Conservation (phyloP, 108 stramenopile species). For the Schizochytrium sp. region DNA sequence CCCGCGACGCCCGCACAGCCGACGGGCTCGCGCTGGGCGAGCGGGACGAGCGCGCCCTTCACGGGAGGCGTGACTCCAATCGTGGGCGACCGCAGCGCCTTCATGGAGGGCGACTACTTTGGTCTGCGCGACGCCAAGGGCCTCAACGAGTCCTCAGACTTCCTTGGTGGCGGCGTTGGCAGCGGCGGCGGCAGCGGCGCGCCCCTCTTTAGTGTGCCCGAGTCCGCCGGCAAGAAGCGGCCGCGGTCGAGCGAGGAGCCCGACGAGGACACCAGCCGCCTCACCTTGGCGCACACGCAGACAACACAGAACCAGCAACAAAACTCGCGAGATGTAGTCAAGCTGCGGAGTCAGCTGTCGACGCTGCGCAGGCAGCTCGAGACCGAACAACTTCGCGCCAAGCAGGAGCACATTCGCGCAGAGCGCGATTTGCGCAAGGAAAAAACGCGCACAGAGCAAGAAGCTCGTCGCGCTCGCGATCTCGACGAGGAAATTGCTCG, state of each 20-base stretch:
- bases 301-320: too few relatives aligned
- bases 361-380: neutral
- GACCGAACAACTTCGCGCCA: neutral
- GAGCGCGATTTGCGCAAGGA: neutral
- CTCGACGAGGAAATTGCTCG: neutral
- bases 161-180: too few relatives aligned
- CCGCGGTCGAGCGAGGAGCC: neutral
- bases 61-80: neutral
- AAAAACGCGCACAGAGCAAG: neutral
- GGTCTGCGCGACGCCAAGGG: neutral
- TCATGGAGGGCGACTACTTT: neutral
- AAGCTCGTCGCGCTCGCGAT: neutral
- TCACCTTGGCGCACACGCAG: too few relatives aligned
- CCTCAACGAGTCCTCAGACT: too few relatives aligned
- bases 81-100: neutral
- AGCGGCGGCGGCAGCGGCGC: too few relatives aligned
- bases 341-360: too few relatives aligned
- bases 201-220: too few relatives aligned
- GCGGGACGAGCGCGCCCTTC: neutral
- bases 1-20: neutral
- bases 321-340: too few relatives aligned
- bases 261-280: too few relatives aligned
- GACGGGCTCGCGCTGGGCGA: neutral
- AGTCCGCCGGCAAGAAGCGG: too few relatives aligned
- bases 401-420: neutral